Percentiles rank a stretch among this genome's conserved stretches.
Conservation (phyloP, 106 monocot species). For the Chionographis japonica region DNA sequence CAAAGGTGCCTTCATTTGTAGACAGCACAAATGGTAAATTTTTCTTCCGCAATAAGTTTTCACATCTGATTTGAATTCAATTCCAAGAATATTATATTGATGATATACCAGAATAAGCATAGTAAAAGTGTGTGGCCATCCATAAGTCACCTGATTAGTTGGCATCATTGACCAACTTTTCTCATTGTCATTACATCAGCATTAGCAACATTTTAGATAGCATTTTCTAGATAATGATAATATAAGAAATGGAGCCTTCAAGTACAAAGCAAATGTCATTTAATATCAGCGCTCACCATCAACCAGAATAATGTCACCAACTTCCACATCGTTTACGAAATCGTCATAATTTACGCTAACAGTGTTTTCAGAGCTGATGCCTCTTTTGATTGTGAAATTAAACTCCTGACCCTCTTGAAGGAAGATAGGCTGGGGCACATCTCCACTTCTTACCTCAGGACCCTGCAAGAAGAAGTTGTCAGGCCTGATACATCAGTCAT, state of each 20-base stretch:
- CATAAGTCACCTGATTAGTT: too few species aligned
- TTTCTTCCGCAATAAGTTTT: too few species aligned
- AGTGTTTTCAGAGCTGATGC: constrained; percentile 52
- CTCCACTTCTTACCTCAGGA: constrained; percentile 83
- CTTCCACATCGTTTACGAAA: constrained; percentile 78
- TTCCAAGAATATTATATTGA: too few species aligned
- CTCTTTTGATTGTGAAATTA: constrained; percentile 71
- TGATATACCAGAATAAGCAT: too few species aligned
- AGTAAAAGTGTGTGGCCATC: too few species aligned
- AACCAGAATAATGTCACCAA: constrained; percentile 67
- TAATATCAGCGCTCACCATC: constrained; percentile 45
- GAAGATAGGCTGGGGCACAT: constrained; percentile 60
- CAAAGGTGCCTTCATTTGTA: too few species aligned
- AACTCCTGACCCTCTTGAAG: constrained; percentile 73
- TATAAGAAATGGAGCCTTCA: background rate
- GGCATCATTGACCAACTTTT: too few species aligned
- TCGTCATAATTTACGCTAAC: constrained; percentile 84
- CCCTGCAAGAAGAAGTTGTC: constrained; percentile 32
- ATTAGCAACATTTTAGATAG: too few species aligned
- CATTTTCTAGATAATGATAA: too few species aligned
- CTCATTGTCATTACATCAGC: too few species aligned
- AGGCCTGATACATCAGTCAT: background rate
- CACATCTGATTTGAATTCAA: too few species aligned
- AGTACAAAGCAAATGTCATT: background rate
- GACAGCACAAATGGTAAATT: too few species aligned